Percentiles rank a stretch among this genome's conserved stretches.
These are phyloP conservation scores for Fusarium sp. DNA, from an alignment of 2,329 filamentous ascomycete species.

Conservation along the genomic window DNA sequence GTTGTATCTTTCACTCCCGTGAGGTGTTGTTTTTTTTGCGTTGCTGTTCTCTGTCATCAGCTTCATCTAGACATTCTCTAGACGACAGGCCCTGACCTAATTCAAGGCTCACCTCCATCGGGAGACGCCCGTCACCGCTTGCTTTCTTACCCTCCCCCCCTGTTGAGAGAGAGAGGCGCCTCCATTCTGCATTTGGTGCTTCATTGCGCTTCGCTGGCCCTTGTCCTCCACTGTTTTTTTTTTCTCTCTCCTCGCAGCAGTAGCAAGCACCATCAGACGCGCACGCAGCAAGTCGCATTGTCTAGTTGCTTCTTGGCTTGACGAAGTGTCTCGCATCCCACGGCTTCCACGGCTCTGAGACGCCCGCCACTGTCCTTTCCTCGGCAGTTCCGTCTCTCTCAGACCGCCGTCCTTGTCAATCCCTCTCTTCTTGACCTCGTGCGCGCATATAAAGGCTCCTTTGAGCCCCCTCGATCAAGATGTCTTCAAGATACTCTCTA, in stretches of 20 bases:
- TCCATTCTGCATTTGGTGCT: not conserved
- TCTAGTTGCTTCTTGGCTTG: not conserved
- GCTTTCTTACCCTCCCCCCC: not conserved
- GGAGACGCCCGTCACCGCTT: conserved; percentile 25
- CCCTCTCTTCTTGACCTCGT: conserved; percentile 16
- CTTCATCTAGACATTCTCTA: not conserved
- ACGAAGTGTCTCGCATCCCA: not conserved
- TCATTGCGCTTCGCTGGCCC: conserved; percentile 3
- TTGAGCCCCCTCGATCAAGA: conserved; percentile 39
- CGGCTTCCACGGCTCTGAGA: not conserved
- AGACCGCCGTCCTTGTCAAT: conserved; percentile 9
- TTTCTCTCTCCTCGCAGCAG: not conserved
- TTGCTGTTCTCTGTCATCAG: not conserved
- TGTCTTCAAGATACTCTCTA: conserved; percentile 55
- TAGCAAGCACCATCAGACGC: not conserved
- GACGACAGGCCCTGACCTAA: conserved; percentile 5
- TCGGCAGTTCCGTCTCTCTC: not conserved
- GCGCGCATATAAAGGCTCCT: conserved; percentile 42
- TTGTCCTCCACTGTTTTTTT: conserved; percentile 6
- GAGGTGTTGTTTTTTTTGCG: not conserved
- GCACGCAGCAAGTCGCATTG: not conserved
- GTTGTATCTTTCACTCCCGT: not conserved
- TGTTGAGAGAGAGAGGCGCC: not conserved
- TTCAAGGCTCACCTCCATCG: conserved; percentile 7
- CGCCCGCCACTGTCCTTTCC: not conserved